Evolutionary conservation across 352 stramenopile species (phyloP).

Genomic region (Phytophthora parvispora): DNA sequence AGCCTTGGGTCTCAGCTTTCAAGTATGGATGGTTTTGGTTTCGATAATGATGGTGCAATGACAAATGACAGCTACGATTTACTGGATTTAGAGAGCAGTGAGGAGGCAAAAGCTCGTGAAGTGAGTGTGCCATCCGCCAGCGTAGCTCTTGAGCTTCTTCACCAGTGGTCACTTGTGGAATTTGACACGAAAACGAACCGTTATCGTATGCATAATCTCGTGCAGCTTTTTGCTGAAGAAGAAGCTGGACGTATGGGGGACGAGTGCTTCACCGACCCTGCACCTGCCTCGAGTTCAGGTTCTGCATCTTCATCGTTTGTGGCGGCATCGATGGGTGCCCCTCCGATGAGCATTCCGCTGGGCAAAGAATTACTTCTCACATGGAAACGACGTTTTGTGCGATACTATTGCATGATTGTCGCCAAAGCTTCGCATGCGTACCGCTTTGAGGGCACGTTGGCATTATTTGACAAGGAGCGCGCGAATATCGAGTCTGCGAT

Average conservation of each 20-base stretch:
- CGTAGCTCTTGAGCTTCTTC: slow-evolving; percentile 65
- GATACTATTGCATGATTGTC: slow-evolving; percentile 88
- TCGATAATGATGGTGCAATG: slow-evolving; percentile 86
- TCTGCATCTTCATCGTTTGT: slow-evolving; percentile 49
- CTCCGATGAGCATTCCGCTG: slow-evolving; percentile 44
- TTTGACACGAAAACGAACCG: slow-evolving; percentile 74
- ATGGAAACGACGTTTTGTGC: slow-evolving; percentile 88
- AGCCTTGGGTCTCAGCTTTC: slow-evolving; percentile 76
- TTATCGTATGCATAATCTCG: slow-evolving; percentile 88
- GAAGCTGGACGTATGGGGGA: slow-evolving; percentile 73
- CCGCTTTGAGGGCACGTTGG: slow-evolving; percentile 75
- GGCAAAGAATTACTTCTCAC: slow-evolving; percentile 76
- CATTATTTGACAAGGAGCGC: slow-evolving; percentile 83
- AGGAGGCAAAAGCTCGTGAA: slow-evolving; percentile 69
- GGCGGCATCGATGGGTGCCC: slow-evolving; percentile 37
- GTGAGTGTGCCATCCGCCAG: slow-evolving; percentile 57
- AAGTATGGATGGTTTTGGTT: slow-evolving; percentile 76
- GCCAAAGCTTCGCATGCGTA: slow-evolving; percentile 81
- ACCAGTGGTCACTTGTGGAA: slow-evolving; percentile 88
- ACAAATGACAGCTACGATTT: slow-evolving; percentile 84
- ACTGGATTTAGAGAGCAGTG: slow-evolving; percentile 74
- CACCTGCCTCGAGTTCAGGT: slow-evolving; percentile 10
- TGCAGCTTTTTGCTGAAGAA: slow-evolving; percentile 87
- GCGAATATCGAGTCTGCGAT: slow-evolving; percentile 89
- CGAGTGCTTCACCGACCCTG: slow-evolving; percentile 40